Percentiles rank a stretch among this genome's conserved stretches.
Evolutionary conservation across 192 early-diverging fungal genomes (phyloP).

Genomic region (Backusella tuberculispora): DNA sequence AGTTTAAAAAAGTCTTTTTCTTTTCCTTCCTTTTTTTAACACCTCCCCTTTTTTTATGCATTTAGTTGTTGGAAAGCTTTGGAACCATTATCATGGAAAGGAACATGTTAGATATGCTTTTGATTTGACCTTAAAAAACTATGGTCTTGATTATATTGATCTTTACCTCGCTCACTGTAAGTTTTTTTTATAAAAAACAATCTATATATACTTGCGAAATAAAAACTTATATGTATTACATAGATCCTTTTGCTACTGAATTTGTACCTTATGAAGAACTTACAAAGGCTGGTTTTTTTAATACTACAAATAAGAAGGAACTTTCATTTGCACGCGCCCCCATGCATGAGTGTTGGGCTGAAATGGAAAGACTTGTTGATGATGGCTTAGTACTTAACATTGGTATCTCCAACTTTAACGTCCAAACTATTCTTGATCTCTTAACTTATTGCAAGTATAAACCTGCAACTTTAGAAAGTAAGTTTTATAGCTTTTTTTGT

Average conservation of each 20-base stretch:
- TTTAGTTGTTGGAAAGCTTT: conserved; percentile 53
- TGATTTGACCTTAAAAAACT: conserved; percentile 51
- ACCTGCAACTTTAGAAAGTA: conserved; percentile 69
- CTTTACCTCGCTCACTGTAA: conserved; percentile 71
- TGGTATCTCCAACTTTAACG: conserved; percentile 76
- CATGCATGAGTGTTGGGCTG: conserved; percentile 68
- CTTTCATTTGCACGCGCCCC: conserved; percentile 48
- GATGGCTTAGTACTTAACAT: conserved; percentile 57
- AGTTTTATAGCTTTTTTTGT: too few species aligned
- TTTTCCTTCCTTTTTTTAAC: too few species aligned
- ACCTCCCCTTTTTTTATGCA: not conserved
- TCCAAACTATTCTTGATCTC: conserved; percentile 51
- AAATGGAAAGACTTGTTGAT: conserved; percentile 73
- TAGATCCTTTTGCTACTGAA: not conserved
- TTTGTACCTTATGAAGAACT: not conserved
- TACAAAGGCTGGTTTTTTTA: conserved; percentile 37
- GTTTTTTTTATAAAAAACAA: not conserved
- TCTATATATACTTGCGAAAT: too few species aligned
- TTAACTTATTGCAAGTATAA: conserved; percentile 61
- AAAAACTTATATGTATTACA: not conserved
- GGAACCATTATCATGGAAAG: conserved; percentile 64
- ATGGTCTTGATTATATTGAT: conserved; percentile 64
- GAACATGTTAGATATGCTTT: conserved; percentile 58
- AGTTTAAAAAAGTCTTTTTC: too few species aligned
- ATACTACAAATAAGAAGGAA: conserved; percentile 17